Evolutionary conservation across 2,329 filamentous ascomycete genomes (phyloP), one percentile per base, ranked within the genome.

Genomic region (Aspergillus sp.): DNA sequence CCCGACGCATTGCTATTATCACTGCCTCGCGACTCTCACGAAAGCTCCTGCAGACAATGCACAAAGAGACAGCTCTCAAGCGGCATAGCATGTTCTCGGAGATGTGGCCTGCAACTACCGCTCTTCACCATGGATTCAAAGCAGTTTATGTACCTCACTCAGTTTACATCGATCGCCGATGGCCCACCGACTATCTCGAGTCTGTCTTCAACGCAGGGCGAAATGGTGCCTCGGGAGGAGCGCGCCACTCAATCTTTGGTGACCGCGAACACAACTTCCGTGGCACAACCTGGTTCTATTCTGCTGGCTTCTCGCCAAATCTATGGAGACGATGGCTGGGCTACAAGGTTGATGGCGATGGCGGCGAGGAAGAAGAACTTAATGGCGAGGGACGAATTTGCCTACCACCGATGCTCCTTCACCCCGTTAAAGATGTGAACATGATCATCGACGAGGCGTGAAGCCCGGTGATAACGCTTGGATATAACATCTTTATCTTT

Each of bases 31-130:
- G 93, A 53, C 89, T 98, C 77, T 95, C 89, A 12, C 86, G 87
- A 48, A 86, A 86, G 47, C 85, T 97, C 48, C 82, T 98, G 13
- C 80, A 87, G 60, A 88, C 88, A 17, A 98, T 98, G 93, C 93
- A 98, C 78, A 84, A 86, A 55, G 92, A 96, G 78, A 96, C 93
- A 4, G 86, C 87, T 30, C 84, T 90, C 67, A 88, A 89, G 69
- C 93, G 92, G 66, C 90, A 96, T 74, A 90, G 90, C 62, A 96
- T 95, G 79, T 96, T 96, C 72, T 90, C 92, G 0, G 93, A 98
- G 75, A 97, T 97, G 93, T 97, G 91, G 91, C 91, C 93, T 0
- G 88, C 89, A 1, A 95, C 90, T 0, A 87, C 90, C 1, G 90
- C 93, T 1, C 82, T 98, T 9, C 93, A 97, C 59, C 93, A 97